A percentile compares a stretch with the other conserved stretches of the same genome.
phyloP scores from a whole-genome alignment of 352 stramenopile genomes.

The Sclerospora graminicola region DNA sequence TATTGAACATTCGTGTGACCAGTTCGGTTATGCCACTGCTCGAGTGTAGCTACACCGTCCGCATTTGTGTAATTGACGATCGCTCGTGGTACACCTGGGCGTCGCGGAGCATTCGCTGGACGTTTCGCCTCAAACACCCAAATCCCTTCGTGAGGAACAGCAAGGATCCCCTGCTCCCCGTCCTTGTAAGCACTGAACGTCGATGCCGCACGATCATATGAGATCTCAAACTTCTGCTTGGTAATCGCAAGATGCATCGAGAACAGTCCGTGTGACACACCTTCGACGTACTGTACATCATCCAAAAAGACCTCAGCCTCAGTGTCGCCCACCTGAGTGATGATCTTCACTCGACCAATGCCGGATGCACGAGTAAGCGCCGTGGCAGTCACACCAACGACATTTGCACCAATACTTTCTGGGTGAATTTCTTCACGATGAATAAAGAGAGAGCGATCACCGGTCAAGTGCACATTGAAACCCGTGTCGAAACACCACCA shows the following conservation, averaged over 20 bases:
- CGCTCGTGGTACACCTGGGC: neutral
- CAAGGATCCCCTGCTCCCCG: neutral
- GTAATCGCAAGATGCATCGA: neutral
- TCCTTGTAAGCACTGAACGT: neutral
- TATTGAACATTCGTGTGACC: neutral
- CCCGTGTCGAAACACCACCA: constrained; percentile 3
- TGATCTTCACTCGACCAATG: neutral
- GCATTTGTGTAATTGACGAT: neutral
- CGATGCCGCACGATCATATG: neutral
- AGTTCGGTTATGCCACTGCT: neutral
- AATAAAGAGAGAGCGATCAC: neutral
- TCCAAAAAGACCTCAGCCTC: neutral
- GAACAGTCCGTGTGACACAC: constrained; percentile 1
- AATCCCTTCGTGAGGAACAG: neutral
- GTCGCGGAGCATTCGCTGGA: too few relatives aligned
- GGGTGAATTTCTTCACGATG: constrained; percentile 1
- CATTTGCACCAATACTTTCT: neutral
- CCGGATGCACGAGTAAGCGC: neutral
- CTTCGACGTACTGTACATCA: constrained; percentile 1
- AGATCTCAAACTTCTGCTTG: constrained; percentile 1
- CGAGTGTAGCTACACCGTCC: neutral
- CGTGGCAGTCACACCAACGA: neutral
- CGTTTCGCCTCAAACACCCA: neutral
- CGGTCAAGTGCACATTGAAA: constrained; percentile 1
- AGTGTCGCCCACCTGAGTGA: neutral